Percentiles rank a stretch among this genome's conserved stretches.
Evolutionary conservation across 371 early-diverging fungal species (phyloP).

Genomic region (Nematocida sp.): DNA sequence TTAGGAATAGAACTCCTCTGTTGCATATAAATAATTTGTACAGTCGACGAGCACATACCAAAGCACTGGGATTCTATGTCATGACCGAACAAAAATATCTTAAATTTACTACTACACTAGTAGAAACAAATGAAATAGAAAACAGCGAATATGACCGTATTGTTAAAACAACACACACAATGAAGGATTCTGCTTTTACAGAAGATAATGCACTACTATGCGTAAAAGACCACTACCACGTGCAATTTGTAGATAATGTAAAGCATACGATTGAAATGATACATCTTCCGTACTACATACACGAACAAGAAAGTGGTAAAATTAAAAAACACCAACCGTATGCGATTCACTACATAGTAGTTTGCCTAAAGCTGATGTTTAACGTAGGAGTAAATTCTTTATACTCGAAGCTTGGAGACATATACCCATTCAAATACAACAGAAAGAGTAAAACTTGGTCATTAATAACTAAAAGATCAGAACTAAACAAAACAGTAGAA

Average conservation of each 20-base stretch:
- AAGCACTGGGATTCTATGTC: too few species aligned
- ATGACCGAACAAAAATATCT: too few species aligned
- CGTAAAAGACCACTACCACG: background rate
- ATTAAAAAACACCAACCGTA: background rate
- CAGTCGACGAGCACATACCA: too few species aligned
- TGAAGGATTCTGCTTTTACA: too few species aligned
- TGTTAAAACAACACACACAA: too few species aligned
- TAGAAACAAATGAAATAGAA: too few species aligned
- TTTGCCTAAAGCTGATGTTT: background rate
- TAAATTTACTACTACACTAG: too few species aligned
- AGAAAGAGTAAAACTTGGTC: background rate
- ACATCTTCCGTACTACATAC: background rate
- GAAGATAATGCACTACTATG: too few species aligned
- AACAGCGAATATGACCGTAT: too few species aligned
- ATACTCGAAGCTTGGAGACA: background rate
- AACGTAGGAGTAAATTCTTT: background rate
- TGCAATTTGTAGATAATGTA: background rate
- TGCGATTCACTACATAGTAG: background rate
- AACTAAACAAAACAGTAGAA: background rate
- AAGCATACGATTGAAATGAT: background rate
- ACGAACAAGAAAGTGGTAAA: background rate
- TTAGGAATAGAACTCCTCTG: too few species aligned
- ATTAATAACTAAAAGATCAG: background rate
- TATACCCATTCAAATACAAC: background rate
- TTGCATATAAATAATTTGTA: too few species aligned